Percentiles rank a stretch among this genome's conserved stretches.
These are phyloP conservation scores for Filobasidium wieringae DNA, from an alignment of 768 basidiomycete genomes.

Conservation along the genomic window DNA sequence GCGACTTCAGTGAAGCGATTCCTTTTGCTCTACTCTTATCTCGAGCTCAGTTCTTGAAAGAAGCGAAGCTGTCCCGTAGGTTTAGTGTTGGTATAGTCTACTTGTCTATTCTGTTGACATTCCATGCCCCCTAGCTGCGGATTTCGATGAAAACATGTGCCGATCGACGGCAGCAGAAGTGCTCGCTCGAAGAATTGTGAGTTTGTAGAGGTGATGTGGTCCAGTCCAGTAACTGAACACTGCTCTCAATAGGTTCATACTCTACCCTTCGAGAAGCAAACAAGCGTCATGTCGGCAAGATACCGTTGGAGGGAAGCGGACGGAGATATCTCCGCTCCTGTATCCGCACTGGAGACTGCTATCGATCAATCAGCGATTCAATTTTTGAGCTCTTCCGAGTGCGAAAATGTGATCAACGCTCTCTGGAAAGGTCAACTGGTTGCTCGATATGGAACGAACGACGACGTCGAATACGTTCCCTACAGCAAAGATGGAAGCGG, in stretches of 20 bases:
- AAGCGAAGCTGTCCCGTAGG: conserved; percentile 56
- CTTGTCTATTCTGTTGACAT: background rate
- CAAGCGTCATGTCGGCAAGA: conserved; percentile 63
- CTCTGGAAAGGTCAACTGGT: conserved; percentile 75
- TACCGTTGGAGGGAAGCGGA: conserved; percentile 61
- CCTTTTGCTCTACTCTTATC: conserved; percentile 57
- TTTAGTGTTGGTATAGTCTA: background rate
- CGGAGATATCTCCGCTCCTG: conserved; percentile 47
- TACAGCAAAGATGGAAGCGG: conserved; percentile 50
- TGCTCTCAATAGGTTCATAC: conserved; percentile 46
- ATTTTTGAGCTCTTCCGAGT: conserved; percentile 8
- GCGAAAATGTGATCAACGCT: conserved; percentile 65
- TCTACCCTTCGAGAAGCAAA: conserved; percentile 52
- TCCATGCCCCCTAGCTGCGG: conserved; percentile 44
- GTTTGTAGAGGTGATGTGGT: background rate
- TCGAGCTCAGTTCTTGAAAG: conserved; percentile 65
- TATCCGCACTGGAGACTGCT: conserved; percentile 58
- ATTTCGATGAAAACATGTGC: conserved; percentile 73
- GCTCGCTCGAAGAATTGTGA: conserved; percentile 19
- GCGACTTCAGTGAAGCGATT: conserved; percentile 77
- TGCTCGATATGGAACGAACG: conserved; percentile 60
- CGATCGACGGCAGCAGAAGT: conserved; percentile 50
- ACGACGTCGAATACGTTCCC: conserved; percentile 68
- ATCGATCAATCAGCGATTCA: conserved; percentile 77
- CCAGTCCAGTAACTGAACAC: background rate